Conservation (phyloP, 2,329 filamentous ascomycete species). For the Aspergillus sp. region DNA sequence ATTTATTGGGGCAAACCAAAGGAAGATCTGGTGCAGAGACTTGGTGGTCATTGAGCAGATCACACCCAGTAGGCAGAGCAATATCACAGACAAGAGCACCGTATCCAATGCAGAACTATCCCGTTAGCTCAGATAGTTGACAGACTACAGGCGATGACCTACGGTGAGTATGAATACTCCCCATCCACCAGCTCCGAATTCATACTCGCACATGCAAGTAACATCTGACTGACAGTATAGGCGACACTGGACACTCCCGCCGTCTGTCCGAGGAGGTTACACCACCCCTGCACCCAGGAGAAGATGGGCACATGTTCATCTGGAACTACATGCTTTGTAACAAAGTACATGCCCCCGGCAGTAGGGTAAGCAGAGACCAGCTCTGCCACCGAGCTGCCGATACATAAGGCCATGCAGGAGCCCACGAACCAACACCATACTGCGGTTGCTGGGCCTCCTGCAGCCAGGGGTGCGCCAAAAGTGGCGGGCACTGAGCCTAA, state of each 20-base stretch:
- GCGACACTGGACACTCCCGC: constrained; percentile 64
- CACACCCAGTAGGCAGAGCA: constrained; percentile 57
- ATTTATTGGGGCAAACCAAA: constrained; percentile 69
- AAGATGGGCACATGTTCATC: constrained; percentile 62
- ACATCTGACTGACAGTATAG: constrained; percentile 66
- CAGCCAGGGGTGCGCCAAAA: constrained; percentile 59
- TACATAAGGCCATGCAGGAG: constrained; percentile 64
- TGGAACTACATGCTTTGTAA: constrained; percentile 66
- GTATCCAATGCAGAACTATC: constrained; percentile 59
- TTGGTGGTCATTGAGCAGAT: constrained; percentile 66
- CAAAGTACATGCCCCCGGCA: constrained; percentile 69
- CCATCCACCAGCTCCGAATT: constrained; percentile 56
- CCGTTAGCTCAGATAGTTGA: not conserved
- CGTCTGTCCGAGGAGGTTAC: constrained; percentile 65
- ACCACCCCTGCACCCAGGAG: constrained; percentile 69
- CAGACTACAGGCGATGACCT: constrained; percentile 28
- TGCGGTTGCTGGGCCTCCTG: constrained; percentile 64
- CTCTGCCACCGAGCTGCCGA: constrained; percentile 66
- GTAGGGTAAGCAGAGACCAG: constrained; percentile 68
- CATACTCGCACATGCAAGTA: constrained; percentile 63
- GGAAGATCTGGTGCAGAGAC: constrained; percentile 59
- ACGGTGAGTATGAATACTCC: constrained; percentile 60
- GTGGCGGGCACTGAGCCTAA: constrained; percentile 67
- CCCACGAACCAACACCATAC: constrained; percentile 68
- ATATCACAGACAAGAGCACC: constrained; percentile 58